These are phyloP conservation scores for Trametes sp. DNA, from an alignment of 1,284 basidiomycete genomes.

Conservation along the genomic window DNA sequence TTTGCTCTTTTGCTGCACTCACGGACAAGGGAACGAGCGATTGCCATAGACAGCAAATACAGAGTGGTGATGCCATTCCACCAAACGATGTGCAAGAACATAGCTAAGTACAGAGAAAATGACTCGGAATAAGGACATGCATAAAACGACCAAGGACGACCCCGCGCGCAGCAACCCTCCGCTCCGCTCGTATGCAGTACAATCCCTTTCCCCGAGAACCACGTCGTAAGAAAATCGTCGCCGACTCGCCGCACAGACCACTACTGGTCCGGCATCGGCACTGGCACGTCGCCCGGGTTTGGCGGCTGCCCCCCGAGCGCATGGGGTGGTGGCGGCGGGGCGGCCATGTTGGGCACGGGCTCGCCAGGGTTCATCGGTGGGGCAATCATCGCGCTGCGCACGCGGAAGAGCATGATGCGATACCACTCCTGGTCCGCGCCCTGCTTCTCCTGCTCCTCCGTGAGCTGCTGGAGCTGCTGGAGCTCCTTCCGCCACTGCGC, in stretches of 20 bases:
- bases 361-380: slow-evolving; percentile 63
- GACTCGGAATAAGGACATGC: slow-evolving; percentile 25
- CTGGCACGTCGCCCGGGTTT: slow-evolving; percentile 36
- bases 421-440: slow-evolving; percentile 83
- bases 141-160: slow-evolving; percentile 7
- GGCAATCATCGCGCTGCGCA: slow-evolving; percentile 73
- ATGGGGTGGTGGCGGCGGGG: slow-evolving; percentile 28
- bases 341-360: slow-evolving; percentile 48
- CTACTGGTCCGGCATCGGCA: slow-evolving; percentile 29
- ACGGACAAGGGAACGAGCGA: neutral
- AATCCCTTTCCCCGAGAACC: neutral
- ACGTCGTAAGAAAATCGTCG: neutral
- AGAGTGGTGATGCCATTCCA: slow-evolving; percentile 3
- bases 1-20: neutral
- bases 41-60: neutral
- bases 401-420: slow-evolving; percentile 78
- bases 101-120: slow-evolving; percentile 19
- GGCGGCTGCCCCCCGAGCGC: slow-evolving; percentile 36
- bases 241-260: neutral
- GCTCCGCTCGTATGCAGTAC: slow-evolving; percentile 1
- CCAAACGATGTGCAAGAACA: neutral
- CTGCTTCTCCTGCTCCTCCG: slow-evolving; percentile 80
- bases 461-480: slow-evolving; percentile 71
- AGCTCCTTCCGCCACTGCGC: slow-evolving; percentile 81
- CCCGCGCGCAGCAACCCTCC: neutral